Conservation (phyloP, 768 basidiomycete genomes). For the Tephrocybe sp. region DNA sequence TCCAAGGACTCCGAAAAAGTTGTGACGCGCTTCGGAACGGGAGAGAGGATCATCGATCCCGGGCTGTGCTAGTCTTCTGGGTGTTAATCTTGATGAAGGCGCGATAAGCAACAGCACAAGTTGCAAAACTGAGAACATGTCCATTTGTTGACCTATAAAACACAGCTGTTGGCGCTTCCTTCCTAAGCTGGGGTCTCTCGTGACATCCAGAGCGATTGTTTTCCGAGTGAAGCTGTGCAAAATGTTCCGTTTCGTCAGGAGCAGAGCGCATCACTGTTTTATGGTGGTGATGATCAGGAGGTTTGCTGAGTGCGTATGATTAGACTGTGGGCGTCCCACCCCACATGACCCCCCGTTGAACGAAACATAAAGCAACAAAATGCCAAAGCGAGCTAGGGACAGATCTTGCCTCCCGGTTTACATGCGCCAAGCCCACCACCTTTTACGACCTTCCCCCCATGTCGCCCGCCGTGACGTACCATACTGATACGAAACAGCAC, state of each 20-base stretch:
- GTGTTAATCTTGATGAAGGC: too few species aligned
- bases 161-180: not conserved
- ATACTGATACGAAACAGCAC: conserved; percentile 1
- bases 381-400: not conserved
- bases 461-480: conserved; percentile 6
- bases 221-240: not conserved
- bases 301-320: not conserved
- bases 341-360: conserved; percentile 15
- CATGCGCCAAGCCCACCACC: conserved; percentile 12
- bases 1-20: too few species aligned
- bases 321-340: not conserved
- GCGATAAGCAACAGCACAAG: too few species aligned
- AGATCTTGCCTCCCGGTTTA: not conserved
- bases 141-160: too few species aligned
- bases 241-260: not conserved
- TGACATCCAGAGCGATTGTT: not conserved
- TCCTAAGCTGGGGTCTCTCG: not conserved
- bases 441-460: conserved; percentile 1
- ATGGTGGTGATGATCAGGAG: conserved; percentile 6
- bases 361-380: conserved; percentile 8
- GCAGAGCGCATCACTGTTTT: conserved; percentile 1
- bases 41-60: too few species aligned
- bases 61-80: too few species aligned
- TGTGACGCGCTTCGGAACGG: too few species aligned
- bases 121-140: too few species aligned